phyloP scores from a whole-genome alignment of 2,329 filamentous ascomycete genomes.

The Ophiostoma sp. region DNA sequence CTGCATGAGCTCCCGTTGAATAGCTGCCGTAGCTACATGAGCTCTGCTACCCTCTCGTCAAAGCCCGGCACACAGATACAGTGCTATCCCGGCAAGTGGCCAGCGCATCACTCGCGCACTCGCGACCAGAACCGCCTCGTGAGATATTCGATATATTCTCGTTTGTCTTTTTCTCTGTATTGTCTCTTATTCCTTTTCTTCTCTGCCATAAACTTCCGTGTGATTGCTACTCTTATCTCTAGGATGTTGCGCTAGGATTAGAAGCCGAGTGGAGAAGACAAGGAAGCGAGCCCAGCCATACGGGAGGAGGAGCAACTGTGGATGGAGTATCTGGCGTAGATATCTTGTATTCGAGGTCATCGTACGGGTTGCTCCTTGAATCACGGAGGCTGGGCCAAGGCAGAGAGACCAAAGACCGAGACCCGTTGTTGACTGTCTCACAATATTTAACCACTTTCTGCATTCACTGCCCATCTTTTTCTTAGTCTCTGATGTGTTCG shows the following conservation, averaged over 20 bases:
- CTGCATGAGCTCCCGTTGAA: conserved; percentile 14
- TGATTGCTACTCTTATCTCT: neutral
- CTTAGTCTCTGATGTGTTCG: no score
- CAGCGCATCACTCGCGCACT: conserved; percentile 10
- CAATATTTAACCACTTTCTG: neutral
- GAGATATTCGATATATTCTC: neutral
- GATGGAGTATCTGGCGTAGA: neutral
- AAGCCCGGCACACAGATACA: neutral
- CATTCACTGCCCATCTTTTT: no score
- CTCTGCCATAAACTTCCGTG: neutral
- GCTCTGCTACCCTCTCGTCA: neutral
- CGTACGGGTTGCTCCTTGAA: no score
- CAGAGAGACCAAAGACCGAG: neutral
- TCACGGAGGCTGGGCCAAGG: no score
- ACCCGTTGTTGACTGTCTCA: neutral
- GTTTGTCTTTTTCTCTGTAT: neutral
- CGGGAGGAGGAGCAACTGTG: neutral
- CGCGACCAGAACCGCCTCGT: neutral
- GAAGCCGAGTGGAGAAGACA: conserved; percentile 7
- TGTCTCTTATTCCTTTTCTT: neutral
- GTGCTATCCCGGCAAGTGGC: neutral
- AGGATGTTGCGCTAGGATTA: neutral
- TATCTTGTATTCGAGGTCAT: neutral
- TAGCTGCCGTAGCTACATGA: neutral
- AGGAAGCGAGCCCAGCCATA: conserved; percentile 7